Evolutionary conservation across 257 asterid genomes (phyloP), one percentile per base, ranked within the genome.

Genomic region (Perilla frutescens): DNA sequence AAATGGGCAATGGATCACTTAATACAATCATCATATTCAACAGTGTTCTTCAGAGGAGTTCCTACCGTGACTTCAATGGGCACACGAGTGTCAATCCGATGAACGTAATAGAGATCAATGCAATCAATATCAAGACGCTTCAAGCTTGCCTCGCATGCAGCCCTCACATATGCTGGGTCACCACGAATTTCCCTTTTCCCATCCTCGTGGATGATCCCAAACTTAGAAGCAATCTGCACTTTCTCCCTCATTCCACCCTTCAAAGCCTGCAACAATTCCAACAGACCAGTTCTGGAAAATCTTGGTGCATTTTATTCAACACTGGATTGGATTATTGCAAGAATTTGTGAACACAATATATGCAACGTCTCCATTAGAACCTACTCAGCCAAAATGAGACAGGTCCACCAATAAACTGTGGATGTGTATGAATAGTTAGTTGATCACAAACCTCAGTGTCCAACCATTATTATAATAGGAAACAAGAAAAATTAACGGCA

Each of bases 51-150:
- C 5, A 39, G 8, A 15, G 15, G 73, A 29, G 34, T 8, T 10
- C 80, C 68, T 14, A 84, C 88, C 4, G 86, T 81, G 63, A 81
- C 54, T 79, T 84, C 89, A 66, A 84, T 84, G 37, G 89, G 89
- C 44, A 80, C 83, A 29, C 83, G 61, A 36, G 55, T 51, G 20
- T 78, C 82, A 1, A 78, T 69, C 1, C 77, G 71, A 37, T 74
- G 83, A 3, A 54, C 69, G 40, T 79, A 79, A 62, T 72, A 78
- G 62, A 78, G 79, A 78, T 78, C 79, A 41, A 78, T 78, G 51
- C 45, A 77, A 59, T 79, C 68, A 2, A 62, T 13, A 26, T 54
- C 63, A 6, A 79, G 82, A 4, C 82, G 76, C 68, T 62, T 75
- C 79, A 79, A 55, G 64, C 83, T 79, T 11, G 79, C 76, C 73